Conservation (phyloP, 1,284 basidiomycete species). For the Leccinum angustisporum region DNA sequence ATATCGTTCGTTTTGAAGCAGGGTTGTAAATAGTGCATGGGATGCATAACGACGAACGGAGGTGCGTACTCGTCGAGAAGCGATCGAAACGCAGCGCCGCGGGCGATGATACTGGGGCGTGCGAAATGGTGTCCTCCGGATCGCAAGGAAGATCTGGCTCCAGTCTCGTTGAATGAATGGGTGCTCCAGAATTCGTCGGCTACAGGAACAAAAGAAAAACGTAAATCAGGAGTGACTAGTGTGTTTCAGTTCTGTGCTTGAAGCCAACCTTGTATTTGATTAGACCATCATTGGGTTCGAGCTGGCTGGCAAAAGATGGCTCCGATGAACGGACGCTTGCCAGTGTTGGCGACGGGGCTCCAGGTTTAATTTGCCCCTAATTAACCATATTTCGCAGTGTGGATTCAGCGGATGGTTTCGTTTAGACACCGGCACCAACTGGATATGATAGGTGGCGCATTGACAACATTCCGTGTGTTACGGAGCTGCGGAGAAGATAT, state of each 20-base stretch:
- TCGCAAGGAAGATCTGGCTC: slow-evolving; percentile 2
- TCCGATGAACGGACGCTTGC: slow-evolving; percentile 16
- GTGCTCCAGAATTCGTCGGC: background rate
- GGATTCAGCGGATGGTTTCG: slow-evolving; percentile 1
- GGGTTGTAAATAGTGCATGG: slow-evolving; percentile 11
- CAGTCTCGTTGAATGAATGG: background rate
- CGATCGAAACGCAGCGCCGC: background rate
- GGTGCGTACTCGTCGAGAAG: background rate
- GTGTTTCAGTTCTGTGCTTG: slow-evolving; percentile 10
- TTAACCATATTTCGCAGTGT: background rate
- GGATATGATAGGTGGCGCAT: background rate
- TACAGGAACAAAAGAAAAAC: background rate
- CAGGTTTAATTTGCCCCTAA: slow-evolving; percentile 13
- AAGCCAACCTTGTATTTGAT: background rate
- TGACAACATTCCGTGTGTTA: background rate
- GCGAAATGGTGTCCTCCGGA: slow-evolving; percentile 1
- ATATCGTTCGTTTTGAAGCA: background rate
- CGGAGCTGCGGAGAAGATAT: slow-evolving; percentile 4
- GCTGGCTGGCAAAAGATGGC: background rate
- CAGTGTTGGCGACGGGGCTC: slow-evolving; percentile 13
- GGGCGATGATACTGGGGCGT: background rate
- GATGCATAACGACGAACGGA: background rate
- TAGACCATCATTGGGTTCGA: background rate
- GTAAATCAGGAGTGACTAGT: background rate
- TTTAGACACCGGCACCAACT: background rate